phyloP scores from a whole-genome alignment of 306 rosid species.

The Prunus dulcis region DNA sequence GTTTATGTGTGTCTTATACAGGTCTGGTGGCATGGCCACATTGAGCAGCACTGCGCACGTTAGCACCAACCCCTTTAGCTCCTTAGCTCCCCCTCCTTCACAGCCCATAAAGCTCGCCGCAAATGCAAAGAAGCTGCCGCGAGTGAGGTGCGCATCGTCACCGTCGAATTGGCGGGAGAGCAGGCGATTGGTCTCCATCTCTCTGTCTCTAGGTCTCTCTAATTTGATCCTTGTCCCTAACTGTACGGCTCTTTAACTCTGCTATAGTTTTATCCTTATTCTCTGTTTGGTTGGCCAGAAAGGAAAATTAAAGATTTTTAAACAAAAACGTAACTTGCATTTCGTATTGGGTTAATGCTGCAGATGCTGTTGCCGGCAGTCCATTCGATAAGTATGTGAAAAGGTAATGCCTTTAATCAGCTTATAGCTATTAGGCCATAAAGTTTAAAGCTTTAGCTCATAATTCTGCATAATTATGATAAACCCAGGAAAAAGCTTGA shows the following conservation, averaged over 20 bases:
- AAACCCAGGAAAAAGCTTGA: conserved; percentile 71
- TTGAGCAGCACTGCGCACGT: conserved; percentile 36
- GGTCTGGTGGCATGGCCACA: conserved; percentile 36
- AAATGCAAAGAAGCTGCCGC: conserved; percentile 13
- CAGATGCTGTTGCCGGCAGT: conserved; percentile 65
- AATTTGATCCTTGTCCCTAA: conserved; percentile 49
- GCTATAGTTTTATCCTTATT: not conserved
- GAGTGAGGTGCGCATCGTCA: conserved; percentile 50
- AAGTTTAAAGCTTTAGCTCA: not conserved
- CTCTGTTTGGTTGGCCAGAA: conserved; percentile 7
- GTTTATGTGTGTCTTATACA: not conserved
- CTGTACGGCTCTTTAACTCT: conserved; percentile 28
- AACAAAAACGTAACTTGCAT: not conserved
- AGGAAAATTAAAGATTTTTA: not conserved
- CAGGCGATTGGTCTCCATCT: conserved; percentile 61
- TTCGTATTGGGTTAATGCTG: not conserved
- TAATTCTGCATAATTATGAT: conserved; percentile 14
- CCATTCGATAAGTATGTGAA: conserved; percentile 67
- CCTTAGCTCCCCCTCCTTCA: conserved; percentile 8
- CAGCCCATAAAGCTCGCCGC: not conserved
- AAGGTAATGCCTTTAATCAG: conserved; percentile 36
- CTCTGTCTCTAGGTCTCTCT: conserved; percentile 59
- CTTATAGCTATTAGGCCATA: not conserved
- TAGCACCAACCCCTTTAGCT: conserved; percentile 30
- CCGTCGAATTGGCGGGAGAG: conserved; percentile 56